phyloP scores from a whole-genome alignment of 2,329 filamentous ascomycete genomes.

The Fusarium sp. region DNA sequence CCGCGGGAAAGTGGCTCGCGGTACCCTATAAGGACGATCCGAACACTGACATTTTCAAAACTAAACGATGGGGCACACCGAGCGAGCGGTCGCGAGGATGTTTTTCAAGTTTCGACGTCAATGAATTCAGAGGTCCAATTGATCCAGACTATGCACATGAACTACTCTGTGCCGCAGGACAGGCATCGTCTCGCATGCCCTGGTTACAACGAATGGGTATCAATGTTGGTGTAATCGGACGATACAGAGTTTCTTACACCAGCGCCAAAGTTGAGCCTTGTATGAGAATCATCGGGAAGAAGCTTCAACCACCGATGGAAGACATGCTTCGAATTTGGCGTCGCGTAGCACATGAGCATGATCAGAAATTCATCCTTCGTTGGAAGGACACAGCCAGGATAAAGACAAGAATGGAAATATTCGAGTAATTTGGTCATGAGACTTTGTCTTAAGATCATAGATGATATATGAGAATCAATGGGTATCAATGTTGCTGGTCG shows the following conservation, averaged over 20 bases:
- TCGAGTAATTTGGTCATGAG: neutral
- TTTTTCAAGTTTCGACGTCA: neutral
- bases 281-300: slow-evolving; percentile 8
- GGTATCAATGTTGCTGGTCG: slow-evolving; percentile 26
- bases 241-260: slow-evolving; percentile 3
- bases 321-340: slow-evolving; percentile 8
- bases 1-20: slow-evolving; percentile 13
- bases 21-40: neutral
- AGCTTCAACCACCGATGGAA: neutral
- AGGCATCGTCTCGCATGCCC: slow-evolving; percentile 6
- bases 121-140: slow-evolving; percentile 19
- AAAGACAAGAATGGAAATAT: neutral
- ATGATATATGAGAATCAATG: slow-evolving; percentile 12
- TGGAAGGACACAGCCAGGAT: slow-evolving; percentile 9
- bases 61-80: slow-evolving; percentile 5
- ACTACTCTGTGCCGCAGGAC: neutral
- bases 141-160: slow-evolving; percentile 4
- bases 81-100: neutral
- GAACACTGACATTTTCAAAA: slow-evolving; percentile 1
- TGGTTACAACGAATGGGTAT: neutral
- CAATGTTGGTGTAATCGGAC: neutral
- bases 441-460: neutral
- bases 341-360: neutral
- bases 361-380: neutral
- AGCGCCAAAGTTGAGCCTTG: neutral